Evolutionary conservation across 228 moss, liverwort and hornwort genomes (phyloP), one percentile per base, ranked within the genome.

Genomic region (Sphagnum fallax): DNA sequence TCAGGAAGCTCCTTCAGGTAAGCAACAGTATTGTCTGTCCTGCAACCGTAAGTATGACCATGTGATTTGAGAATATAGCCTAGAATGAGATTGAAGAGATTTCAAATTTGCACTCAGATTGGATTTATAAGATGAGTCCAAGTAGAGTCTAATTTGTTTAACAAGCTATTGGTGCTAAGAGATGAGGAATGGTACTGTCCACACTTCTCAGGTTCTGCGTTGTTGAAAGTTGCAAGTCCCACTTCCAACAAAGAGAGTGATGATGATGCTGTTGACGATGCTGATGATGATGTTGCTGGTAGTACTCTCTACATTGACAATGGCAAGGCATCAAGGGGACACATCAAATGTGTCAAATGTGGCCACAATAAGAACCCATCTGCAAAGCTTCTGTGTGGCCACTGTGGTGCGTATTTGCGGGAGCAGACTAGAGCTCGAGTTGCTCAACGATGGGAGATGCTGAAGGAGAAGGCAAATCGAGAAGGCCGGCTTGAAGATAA

Each of bases 391-490:
- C 67, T 55, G 62, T 67, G 51, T 14, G 51, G 5, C 58, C 71
- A 71, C 64, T 65, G 68, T 53, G 70, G 64, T 51, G 70, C 49
- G 48, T 47, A 67, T 10, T 67, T 67, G 52, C 62, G 68, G 71
- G 71, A 71, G 63, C 78, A 67, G 52, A 71, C 66, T 13, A 67
- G 50, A 68, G 49, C 74, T 67, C 61, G 65, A 61, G 62, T 73
- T 51, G 67, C 65, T 48, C 74, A 65, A 68, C 72, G 71, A 64
- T 71, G 74, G 71, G 71, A 71, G 11, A 71, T 71, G 65, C 60
- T 68, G 7, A 52, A 50, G 49, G 63, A 74, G 16, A 65, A 74
- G 64, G 68, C 71, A 50, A 66, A 65, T 18, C 49, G 65, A 73
- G 73, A 62, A 53, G 65, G 53, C 8, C 65, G 69, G 48, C 65